Percentiles rank a stretch among this genome's conserved stretches.
phyloP scores from a whole-genome alignment of 495 filamentous ascomycete genomes.

The Penicillium soppii region DNA sequence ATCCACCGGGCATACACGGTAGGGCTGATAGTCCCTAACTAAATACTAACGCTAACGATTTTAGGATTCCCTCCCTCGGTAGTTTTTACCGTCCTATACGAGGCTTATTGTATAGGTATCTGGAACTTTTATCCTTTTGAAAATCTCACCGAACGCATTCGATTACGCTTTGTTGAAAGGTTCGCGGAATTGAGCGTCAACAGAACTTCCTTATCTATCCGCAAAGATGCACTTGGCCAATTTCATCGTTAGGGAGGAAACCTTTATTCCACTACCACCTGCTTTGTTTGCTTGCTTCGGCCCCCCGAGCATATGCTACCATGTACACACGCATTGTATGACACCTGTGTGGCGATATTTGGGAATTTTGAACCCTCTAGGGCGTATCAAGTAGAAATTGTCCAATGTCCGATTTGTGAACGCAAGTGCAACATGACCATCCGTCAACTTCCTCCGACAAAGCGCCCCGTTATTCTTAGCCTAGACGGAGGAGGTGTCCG shows the following conservation, averaged over 20 bases:
- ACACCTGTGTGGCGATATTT: slow-evolving; percentile 29
- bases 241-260: not conserved
- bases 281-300: slow-evolving; percentile 24
- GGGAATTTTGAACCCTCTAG: not conserved
- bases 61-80: not conserved
- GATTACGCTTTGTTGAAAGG: not conserved
- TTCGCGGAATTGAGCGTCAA: not conserved
- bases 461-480: slow-evolving; percentile 52
- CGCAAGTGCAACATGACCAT: slow-evolving; percentile 29
- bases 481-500: slow-evolving; percentile 59
- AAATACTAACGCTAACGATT: not conserved
- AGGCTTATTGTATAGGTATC: not conserved
- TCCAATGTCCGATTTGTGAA: slow-evolving; percentile 34
- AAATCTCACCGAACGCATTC: not conserved
- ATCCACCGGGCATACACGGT: not conserved
- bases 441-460: slow-evolving; percentile 33
- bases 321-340: slow-evolving; percentile 33
- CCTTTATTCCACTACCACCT: slow-evolving; percentile 12
- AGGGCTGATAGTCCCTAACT: not conserved
- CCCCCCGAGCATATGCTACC: slow-evolving; percentile 30
- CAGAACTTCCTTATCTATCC: not conserved
- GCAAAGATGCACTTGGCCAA: not conserved
- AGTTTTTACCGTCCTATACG: not conserved
- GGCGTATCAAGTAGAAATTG: slow-evolving; percentile 19
- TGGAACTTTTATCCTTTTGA: not conserved